A percentile compares a stretch with the other conserved stretches of the same genome.
Evolutionary conservation across 2,329 filamentous ascomycete genomes (phyloP).

Genomic region (Dichotomopilus funicola): DNA sequence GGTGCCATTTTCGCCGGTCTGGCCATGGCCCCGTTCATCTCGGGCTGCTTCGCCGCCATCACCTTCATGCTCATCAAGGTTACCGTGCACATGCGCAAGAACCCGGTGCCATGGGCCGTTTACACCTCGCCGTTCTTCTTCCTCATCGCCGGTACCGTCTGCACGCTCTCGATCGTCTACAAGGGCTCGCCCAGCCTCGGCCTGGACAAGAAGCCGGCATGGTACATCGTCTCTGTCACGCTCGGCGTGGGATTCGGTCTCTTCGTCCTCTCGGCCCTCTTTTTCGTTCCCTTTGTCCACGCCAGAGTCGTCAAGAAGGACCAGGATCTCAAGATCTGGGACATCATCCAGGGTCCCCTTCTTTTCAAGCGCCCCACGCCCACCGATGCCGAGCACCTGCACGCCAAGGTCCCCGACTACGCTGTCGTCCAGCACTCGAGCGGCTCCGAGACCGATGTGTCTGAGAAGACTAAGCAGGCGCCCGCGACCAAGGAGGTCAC

Average conservation of each 20-base stretch:
- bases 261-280: constrained; percentile 52
- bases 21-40: constrained; percentile 63
- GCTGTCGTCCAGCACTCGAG: constrained; percentile 60
- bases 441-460: constrained; percentile 31
- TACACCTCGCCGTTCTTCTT: constrained; percentile 71
- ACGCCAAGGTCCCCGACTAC: constrained; percentile 65
- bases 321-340: constrained; percentile 55
- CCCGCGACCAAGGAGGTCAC: constrained; percentile 11
- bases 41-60: constrained; percentile 56
- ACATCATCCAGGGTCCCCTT: constrained; percentile 55
- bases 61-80: constrained; percentile 70
- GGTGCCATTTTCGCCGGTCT: constrained; percentile 67
- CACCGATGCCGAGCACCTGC: constrained; percentile 39
- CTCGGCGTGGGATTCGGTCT: constrained; percentile 58
- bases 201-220: constrained; percentile 58
- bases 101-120: constrained; percentile 66
- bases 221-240: constrained; percentile 62
- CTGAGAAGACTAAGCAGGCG: constrained; percentile 16
- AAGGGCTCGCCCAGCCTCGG: constrained; percentile 67
- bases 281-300: constrained; percentile 68
- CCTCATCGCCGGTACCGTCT: constrained; percentile 66
- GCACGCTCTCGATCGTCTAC: constrained; percentile 72
- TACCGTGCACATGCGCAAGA: constrained; percentile 63
- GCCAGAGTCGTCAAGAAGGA: constrained; percentile 64
- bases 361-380: constrained; percentile 55